Evolutionary conservation across 495 filamentous ascomycete genomes (phyloP), one percentile per base, ranked within the genome.

Genomic region (Aspergillus haitiensis): DNA sequence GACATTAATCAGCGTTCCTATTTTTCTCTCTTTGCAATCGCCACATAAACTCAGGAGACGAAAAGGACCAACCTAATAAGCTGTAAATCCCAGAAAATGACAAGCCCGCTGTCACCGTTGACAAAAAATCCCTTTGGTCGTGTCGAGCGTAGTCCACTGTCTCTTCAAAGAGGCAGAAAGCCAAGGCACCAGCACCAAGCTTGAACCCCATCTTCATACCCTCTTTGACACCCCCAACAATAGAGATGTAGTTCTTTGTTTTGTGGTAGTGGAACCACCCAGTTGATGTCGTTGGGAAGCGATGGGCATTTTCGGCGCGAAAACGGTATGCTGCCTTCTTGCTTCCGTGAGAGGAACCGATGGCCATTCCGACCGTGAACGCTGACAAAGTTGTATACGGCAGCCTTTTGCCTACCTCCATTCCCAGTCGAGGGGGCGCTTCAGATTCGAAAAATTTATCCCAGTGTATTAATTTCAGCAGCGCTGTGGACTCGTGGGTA

Each of bases 251-350:
- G 70, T 97, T 97, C 75, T 98, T 98, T 66, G 84, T 90, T 74
- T 97, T 97, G 74, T 98, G 95, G 70, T 98, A 98, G 32, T 97
- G 84, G 69, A 91, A 98, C 94, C 94, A 98, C 33, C 91, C 94
- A 7, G 83, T 83, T 21, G 87, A 84, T n/a, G 84, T 83, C 6
- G 77, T 85, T 18, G 94, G 94, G 47, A 95, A 84, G 64, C 92
- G 86, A 76, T 98, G 94, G 18, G 94, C 89, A 67, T 98, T 95
- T 75, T 98, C 89, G 55, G 94, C 94, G 52, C 93, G 88, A 74
- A 97, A 98, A 50, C 86, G 85, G 40, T 96, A 79, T 36, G 86
- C 85, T 13, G 90, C 84, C 63, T 77, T 84, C 70, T 84, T 84
- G 70, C 85, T 85, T 39, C 90, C 91, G 42, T 94, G 84, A 6